phyloP scores from a whole-genome alignment of 73 alveolate species.

The Blepharisma japonicum region DNA sequence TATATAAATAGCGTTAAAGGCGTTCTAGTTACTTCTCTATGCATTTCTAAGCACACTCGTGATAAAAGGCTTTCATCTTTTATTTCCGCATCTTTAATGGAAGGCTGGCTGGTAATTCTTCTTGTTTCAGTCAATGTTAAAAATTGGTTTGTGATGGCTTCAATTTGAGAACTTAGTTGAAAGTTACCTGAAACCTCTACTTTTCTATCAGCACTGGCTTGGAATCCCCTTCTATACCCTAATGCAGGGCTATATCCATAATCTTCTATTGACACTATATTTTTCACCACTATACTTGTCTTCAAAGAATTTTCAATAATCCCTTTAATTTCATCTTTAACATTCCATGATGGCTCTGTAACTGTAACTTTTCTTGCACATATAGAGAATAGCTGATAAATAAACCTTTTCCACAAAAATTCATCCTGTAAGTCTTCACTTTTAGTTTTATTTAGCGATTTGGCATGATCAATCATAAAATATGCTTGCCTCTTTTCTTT shows the following conservation, averaged over 20 bases:
- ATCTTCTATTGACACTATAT: constrained; percentile 10
- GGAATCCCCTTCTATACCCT: background rate
- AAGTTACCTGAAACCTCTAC: background rate
- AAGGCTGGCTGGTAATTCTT: too few species aligned
- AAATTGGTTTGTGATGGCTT: background rate
- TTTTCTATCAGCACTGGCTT: background rate
- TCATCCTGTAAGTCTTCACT: background rate
- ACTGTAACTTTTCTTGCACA: background rate
- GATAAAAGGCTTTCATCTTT: too few species aligned
- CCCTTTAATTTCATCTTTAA: background rate
- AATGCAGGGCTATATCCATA: background rate
- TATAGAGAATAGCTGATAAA: background rate
- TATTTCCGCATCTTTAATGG: too few species aligned
- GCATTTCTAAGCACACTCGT: too few species aligned
- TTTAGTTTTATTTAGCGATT: background rate
- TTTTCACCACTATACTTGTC: background rate
- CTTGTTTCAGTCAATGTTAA: constrained; percentile 1
- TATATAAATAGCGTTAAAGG: too few species aligned
- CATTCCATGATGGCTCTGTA: background rate
- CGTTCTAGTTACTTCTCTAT: too few species aligned
- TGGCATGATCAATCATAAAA: background rate
- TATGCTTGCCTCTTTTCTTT: constrained; percentile 14
- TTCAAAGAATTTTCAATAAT: background rate
- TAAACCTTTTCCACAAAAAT: constrained; percentile 6
- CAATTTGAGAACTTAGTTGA: background rate